Base-by-base conservation (phyloP, 106 monocot species). In the Phalaenopsis equestris region DNA sequence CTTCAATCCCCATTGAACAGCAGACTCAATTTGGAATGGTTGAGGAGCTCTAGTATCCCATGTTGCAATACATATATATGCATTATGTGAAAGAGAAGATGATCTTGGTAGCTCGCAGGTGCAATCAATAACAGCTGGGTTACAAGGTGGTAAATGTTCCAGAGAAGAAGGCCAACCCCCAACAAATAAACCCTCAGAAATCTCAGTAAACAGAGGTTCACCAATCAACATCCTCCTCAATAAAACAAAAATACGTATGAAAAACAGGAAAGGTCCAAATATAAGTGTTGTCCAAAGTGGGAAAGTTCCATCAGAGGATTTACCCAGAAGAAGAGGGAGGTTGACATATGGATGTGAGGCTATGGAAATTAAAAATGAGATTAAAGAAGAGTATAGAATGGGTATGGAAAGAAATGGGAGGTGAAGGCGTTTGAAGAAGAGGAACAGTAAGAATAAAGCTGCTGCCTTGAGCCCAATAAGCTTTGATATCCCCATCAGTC, bases 41-140 rank as follows among this genome's bases (percentile, higher is more conserved):
- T 75, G 75, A 64, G 94, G 94, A 6, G 98, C 87, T 72, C 94
- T 87, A 65, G 98, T 94, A 82, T 98, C 94, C 98, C 94, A 98
- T 41, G 90, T 94, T 52, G 94, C 82, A 78, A 98, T 42, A 55
- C 98, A 94, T 57, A 98, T 17, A 88, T 98, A 98, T 18, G 86
- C 84, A 76, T 84, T 90, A 1, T 42, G 18, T 6, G 82, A 88
- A 15, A 89, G n/a, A 41, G 82, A 65, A 45, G 82, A 73, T 61
- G 79, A 88, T 80, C 89, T 90, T 67, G 98, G 94, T 4, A 98
- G 78, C 80, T 98, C 98, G 73, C 98, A 98, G n/a, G 98, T 98
- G 89, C 98, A 94, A 82, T 98, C 98, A 79, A 98, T 87, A 56
- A 98, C 80, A 48, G 94, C 92, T 75, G 87, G 89, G 14, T 92